Percentiles rank a stretch among this genome's conserved stretches.
phyloP scores from a whole-genome alignment of 1,139 yeast genomes.

The Pichia sp. region DNA sequence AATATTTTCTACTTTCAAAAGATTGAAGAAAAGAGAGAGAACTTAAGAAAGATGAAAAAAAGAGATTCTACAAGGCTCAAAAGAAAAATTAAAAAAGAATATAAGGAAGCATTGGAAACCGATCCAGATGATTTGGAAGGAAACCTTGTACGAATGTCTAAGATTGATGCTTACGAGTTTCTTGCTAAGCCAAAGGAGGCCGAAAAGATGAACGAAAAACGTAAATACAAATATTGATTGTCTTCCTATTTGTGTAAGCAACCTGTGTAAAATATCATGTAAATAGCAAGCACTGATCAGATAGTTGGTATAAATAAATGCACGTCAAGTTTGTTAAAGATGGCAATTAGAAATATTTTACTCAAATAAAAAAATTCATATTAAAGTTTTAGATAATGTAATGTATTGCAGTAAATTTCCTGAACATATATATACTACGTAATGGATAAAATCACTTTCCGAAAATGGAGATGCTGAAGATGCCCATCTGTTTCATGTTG shows the following conservation, averaged over 20 bases:
- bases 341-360: too few relatives aligned
- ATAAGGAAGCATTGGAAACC: slow-evolving; percentile 21
- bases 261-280: neutral
- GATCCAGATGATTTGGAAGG: slow-evolving; percentile 17
- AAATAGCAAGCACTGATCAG: neutral
- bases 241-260: slow-evolving; percentile 2
- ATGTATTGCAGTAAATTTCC: too few relatives aligned
- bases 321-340: too few relatives aligned
- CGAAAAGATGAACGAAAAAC: slow-evolving; percentile 19
- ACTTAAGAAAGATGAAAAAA: slow-evolving; percentile 21
- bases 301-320: too few relatives aligned
- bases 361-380: neutral
- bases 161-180: slow-evolving; percentile 24
- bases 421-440: too few relatives aligned
- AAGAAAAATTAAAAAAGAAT: slow-evolving; percentile 21
- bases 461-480: neutral
- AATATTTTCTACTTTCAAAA: slow-evolving; percentile 26
- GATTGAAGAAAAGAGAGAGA: slow-evolving; percentile 26
- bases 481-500: neutral
- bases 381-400: neutral
- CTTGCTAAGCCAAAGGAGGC: slow-evolving; percentile 23
- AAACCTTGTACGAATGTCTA: slow-evolving; percentile 20
- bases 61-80: slow-evolving; percentile 21
- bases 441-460: neutral
- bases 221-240: slow-evolving; percentile 14